phyloP scores from a whole-genome alignment of 2,329 filamentous ascomycete genomes.

The Didymella exigua region DNA sequence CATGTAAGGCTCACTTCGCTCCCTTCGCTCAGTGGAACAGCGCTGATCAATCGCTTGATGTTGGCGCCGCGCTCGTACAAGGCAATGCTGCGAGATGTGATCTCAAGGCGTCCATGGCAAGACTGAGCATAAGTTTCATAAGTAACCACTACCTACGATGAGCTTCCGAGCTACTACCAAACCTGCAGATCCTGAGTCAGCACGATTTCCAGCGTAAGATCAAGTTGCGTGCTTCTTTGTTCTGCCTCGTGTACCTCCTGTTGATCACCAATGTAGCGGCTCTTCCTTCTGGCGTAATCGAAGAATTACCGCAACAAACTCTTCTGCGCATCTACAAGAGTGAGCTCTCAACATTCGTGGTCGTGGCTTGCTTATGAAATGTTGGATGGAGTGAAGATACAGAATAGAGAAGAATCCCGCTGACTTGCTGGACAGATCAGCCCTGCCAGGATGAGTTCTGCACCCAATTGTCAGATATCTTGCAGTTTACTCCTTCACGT shows the following conservation, averaged over 20 bases:
- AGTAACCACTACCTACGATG: neutral
- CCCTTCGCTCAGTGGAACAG: neutral
- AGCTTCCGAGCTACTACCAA: too few species aligned
- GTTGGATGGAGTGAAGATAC: neutral
- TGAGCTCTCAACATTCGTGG: too few species aligned
- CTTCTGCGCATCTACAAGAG: neutral
- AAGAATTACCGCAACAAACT: neutral
- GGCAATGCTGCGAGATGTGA: conserved; percentile 3
- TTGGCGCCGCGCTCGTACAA: neutral
- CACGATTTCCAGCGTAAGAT: too few species aligned
- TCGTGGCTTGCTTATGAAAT: neutral
- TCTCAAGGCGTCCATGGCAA: neutral
- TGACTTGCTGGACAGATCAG: neutral
- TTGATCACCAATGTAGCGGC: neutral
- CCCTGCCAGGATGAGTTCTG: conserved; percentile 4
- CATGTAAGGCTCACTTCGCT: neutral
- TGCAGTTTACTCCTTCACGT: neutral
- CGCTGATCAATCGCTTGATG: neutral
- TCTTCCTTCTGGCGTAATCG: neutral
- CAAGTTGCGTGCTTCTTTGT: neutral
- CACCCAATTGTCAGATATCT: conserved; percentile 1
- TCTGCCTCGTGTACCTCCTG: neutral
- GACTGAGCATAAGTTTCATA: neutral
- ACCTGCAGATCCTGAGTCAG: too few species aligned
- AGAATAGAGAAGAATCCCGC: too few species aligned